These are phyloP conservation scores for Exophiala sp. DNA, from an alignment of 2,329 filamentous ascomycete species.

Conservation along the genomic window DNA sequence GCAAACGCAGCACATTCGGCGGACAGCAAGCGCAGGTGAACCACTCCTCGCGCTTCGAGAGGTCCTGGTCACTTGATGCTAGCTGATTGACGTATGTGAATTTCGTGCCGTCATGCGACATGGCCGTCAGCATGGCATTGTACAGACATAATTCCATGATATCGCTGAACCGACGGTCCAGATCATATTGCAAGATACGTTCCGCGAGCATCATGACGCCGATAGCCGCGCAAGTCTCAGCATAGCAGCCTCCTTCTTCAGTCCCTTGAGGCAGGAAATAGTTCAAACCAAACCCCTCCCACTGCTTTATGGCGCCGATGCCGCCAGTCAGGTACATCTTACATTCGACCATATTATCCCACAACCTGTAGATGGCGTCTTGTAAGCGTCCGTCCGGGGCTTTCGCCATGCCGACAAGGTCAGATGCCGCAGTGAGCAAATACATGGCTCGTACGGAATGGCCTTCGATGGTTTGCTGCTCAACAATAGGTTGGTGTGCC, in stretches of 20 bases:
- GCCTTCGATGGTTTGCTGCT: slow-evolving; percentile 56
- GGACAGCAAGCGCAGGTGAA: slow-evolving; percentile 61
- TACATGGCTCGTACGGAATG: slow-evolving; percentile 61
- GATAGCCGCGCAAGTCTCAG: slow-evolving; percentile 60
- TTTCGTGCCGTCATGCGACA: slow-evolving; percentile 53
- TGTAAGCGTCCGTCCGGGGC: slow-evolving; percentile 33
- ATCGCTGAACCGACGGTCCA: slow-evolving; percentile 54
- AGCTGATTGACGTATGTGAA: slow-evolving; percentile 64
- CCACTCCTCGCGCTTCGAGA: slow-evolving; percentile 54
- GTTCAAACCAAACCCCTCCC: slow-evolving; percentile 59
- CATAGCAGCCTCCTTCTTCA: slow-evolving; percentile 61
- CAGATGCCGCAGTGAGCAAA: slow-evolving; percentile 56
- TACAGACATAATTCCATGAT: slow-evolving; percentile 61
- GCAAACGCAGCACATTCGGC: slow-evolving; percentile 55
- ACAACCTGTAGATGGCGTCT: slow-evolving; percentile 48
- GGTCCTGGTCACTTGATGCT: slow-evolving; percentile 50
- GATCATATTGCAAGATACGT: slow-evolving; percentile 52
- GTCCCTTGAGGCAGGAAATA: slow-evolving; percentile 58
- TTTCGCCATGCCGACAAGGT: slow-evolving; percentile 41
- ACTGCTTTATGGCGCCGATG: slow-evolving; percentile 56
- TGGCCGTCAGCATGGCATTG: slow-evolving; percentile 58
- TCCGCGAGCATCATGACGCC: slow-evolving; percentile 61
- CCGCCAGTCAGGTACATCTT: slow-evolving; percentile 64
- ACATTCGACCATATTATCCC: slow-evolving; percentile 58
- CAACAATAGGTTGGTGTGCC: slow-evolving; percentile 53